phyloP scores from a whole-genome alignment of 371 early-diverging fungal species.

The Apophysomyces elegans region DNA sequence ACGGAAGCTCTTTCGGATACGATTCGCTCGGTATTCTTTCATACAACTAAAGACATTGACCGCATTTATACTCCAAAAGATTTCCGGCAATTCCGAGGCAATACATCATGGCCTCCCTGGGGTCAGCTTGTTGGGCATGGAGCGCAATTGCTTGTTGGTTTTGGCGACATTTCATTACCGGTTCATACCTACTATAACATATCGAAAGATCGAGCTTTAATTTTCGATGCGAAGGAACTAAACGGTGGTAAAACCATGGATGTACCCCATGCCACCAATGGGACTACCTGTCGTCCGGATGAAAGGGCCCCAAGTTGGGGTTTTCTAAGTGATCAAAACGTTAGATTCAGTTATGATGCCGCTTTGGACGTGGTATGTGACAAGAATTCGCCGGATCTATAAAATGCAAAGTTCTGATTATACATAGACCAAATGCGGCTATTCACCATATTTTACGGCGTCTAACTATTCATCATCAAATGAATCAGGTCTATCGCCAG shows the following conservation, averaged over 20 bases:
- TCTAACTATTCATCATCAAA: slow-evolving; percentile 23
- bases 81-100: slow-evolving; percentile 7
- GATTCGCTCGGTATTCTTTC: slow-evolving; percentile 13
- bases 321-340: slow-evolving; percentile 19
- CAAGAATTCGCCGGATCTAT: not conserved
- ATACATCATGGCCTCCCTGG: slow-evolving; percentile 41
- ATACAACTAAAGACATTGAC: slow-evolving; percentile 2
- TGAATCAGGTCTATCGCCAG: slow-evolving; percentile 15
- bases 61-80: slow-evolving; percentile 23
- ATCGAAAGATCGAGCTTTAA: slow-evolving; percentile 19
- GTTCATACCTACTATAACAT: slow-evolving; percentile 20
- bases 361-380: slow-evolving; percentile 29
- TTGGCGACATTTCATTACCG: slow-evolving; percentile 25
- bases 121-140: slow-evolving; percentile 28
- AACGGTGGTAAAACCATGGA: slow-evolving; percentile 17
- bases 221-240: slow-evolving; percentile 25
- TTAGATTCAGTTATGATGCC: slow-evolving; percentile 19
- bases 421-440: slow-evolving; percentile 35
- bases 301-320: slow-evolving; percentile 22
- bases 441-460: slow-evolving; percentile 38
- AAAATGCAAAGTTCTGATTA: not conserved
- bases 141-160: slow-evolving; percentile 37
- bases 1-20: slow-evolving; percentile 11
- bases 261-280: slow-evolving; percentile 7
- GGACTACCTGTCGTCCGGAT: not conserved